Conservation (phyloP, 257 asterid genomes). For the Petrea volubilis region DNA sequence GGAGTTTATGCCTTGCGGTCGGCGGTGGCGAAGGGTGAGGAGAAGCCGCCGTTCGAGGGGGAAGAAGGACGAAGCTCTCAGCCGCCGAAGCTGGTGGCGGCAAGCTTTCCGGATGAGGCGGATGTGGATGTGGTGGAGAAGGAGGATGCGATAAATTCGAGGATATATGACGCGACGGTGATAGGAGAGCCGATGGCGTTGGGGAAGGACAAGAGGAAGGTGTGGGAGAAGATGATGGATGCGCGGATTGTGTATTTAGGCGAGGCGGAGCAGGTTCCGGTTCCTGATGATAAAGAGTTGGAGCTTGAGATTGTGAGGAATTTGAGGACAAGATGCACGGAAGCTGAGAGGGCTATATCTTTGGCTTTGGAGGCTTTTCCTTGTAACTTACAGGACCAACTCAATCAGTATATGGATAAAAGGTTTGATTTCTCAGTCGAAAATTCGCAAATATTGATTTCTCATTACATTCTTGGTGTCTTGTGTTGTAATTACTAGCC, state of each 20-base stretch:
- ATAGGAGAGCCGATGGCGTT: slow-evolving; percentile 70
- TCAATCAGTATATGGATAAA: slow-evolving; percentile 52
- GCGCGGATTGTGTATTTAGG: slow-evolving; percentile 80
- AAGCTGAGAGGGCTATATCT: slow-evolving; percentile 50
- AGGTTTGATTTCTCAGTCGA: slow-evolving; percentile 40
- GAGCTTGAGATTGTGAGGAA: slow-evolving; percentile 76
- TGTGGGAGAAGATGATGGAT: slow-evolving; percentile 82
- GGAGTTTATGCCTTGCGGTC: slow-evolving; percentile 65
- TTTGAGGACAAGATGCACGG: slow-evolving; percentile 56
- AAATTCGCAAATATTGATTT: neutral
- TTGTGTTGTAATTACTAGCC: neutral
- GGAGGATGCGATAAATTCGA: slow-evolving; percentile 63
- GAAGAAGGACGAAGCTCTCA: neutral
- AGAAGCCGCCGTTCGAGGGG: slow-evolving; percentile 32
- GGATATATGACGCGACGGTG: slow-evolving; percentile 80
- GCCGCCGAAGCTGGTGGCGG: slow-evolving; percentile 21
- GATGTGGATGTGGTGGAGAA: slow-evolving; percentile 30
- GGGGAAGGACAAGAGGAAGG: slow-evolving; percentile 62
- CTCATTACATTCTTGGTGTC: neutral
- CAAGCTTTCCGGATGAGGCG: slow-evolving; percentile 18
- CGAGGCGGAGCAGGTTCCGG: slow-evolving; percentile 89
- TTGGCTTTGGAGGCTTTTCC: slow-evolving; percentile 83
- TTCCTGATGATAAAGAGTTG: slow-evolving; percentile 68
- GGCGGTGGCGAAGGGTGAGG: slow-evolving; percentile 76
- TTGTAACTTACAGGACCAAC: slow-evolving; percentile 61